phyloP scores from a whole-genome alignment of 495 filamentous ascomycete species.

The Cudoniella acicularis region DNA sequence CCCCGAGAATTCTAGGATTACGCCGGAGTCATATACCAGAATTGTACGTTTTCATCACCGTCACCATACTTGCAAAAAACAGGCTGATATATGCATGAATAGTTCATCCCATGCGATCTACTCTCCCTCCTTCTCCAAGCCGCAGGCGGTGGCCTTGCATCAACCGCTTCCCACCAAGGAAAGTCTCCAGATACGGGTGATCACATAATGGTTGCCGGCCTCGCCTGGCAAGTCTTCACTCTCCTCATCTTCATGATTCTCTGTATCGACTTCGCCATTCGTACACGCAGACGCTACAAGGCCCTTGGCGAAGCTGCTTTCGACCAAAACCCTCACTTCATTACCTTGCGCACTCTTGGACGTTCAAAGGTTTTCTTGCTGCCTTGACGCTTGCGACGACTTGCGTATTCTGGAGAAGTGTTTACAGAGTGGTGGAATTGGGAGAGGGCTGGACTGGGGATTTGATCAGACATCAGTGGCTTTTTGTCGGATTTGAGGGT shows the following conservation, averaged over 20 bases:
- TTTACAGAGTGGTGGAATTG: conserved; percentile 36
- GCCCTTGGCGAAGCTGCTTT: conserved; percentile 14
- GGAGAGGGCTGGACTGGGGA: conserved; percentile 31
- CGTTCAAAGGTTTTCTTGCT: conserved; percentile 22
- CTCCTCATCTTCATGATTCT: conserved; percentile 13
- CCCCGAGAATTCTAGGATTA: conserved; percentile 56
- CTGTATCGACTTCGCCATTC: conserved; percentile 9
- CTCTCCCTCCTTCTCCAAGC: conserved; percentile 61
- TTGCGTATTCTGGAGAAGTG: conserved; percentile 34
- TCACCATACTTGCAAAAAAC: background rate
- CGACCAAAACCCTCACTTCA: conserved; percentile 18
- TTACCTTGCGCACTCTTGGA: conserved; percentile 1
- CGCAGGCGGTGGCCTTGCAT: conserved; percentile 56
- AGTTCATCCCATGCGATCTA: conserved; percentile 60
- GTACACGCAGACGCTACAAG: conserved; percentile 13
- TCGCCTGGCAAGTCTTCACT: conserved; percentile 50
- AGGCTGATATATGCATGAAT: background rate
- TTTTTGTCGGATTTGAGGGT: conserved; percentile 57
- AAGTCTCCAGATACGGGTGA: conserved; percentile 37
- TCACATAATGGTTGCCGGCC: conserved; percentile 63
- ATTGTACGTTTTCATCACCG: conserved; percentile 12
- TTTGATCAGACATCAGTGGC: conserved; percentile 45
- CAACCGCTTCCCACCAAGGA: conserved; percentile 36
- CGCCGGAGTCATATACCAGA: conserved; percentile 46
- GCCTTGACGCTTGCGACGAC: conserved; percentile 25